phyloP scores from a whole-genome alignment of 1,284 basidiomycete genomes.

The Sutorius eximius region DNA sequence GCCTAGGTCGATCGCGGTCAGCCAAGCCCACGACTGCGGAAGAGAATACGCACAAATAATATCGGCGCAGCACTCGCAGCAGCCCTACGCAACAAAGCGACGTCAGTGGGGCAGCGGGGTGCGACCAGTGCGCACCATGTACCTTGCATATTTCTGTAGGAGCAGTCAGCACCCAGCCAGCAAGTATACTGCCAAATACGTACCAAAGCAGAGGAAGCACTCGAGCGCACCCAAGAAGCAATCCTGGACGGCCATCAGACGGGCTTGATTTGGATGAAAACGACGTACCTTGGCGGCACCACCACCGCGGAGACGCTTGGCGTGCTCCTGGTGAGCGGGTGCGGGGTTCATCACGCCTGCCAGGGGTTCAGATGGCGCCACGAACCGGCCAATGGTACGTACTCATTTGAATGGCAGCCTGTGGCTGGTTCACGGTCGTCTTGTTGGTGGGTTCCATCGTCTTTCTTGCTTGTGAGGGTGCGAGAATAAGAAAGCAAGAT shows the following conservation, averaged over 20 bases:
- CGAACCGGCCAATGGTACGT: slow-evolving; percentile 17
- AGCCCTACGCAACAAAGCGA: slow-evolving; percentile 16
- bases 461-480: slow-evolving; percentile 29
- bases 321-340: slow-evolving; percentile 39
- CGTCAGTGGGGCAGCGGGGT: background rate
- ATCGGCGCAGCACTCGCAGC: slow-evolving; percentile 32
- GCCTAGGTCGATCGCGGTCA: slow-evolving; percentile 19
- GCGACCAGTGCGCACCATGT: background rate
- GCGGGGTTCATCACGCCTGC: slow-evolving; percentile 43
- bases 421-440: slow-evolving; percentile 44
- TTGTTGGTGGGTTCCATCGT: slow-evolving; percentile 38
- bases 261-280: background rate
- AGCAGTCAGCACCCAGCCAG: background rate
- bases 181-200: slow-evolving; percentile 19
- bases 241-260: slow-evolving; percentile 38
- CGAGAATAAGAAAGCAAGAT: background rate
- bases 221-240: slow-evolving; percentile 48
- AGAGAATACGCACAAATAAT: slow-evolving; percentile 28
- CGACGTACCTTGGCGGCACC: slow-evolving; percentile 45
- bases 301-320: slow-evolving; percentile 50
- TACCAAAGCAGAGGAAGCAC: slow-evolving; percentile 57
- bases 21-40: background rate
- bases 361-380: background rate
- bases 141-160: slow-evolving; percentile 37
- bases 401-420: slow-evolving; percentile 51